Percentiles rank a stretch among this genome's conserved stretches.
Conservation (phyloP, 169 alveolate genomes). For the Plasmodium fragile region DNA sequence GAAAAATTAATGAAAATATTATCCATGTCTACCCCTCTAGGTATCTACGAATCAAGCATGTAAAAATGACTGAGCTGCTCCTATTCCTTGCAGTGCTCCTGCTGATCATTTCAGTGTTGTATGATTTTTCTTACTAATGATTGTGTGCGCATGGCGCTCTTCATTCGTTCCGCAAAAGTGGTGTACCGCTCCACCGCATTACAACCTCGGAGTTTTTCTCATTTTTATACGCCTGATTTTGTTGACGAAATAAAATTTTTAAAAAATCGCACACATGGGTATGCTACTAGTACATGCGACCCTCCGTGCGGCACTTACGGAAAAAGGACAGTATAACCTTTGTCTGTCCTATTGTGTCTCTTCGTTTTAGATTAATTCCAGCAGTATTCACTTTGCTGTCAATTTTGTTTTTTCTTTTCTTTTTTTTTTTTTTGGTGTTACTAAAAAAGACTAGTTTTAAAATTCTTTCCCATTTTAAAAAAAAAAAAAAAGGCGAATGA, state of each 20-base stretch:
- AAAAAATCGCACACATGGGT: neutral
- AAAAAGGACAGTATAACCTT: neutral
- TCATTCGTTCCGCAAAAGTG: neutral
- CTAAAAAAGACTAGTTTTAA: neutral
- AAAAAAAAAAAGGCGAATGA: neutral
- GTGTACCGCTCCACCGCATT: neutral
- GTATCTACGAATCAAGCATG: constrained; percentile 65
- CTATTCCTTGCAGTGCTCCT: constrained; percentile 26
- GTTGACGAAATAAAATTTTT: neutral
- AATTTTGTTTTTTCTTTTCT: neutral
- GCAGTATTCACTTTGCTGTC: neutral
- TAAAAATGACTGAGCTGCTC: constrained; percentile 28
- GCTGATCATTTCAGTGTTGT: constrained; percentile 18
- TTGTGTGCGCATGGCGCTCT: neutral
- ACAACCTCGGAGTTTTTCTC: neutral
- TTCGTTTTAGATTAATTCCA: neutral
- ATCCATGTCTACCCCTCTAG: constrained; percentile 64
- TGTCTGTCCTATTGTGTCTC: neutral
- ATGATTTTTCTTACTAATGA: constrained; percentile 32
- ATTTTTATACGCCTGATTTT: neutral
- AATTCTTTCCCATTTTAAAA: neutral
- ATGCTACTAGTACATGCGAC: neutral
- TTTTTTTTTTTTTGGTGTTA: neutral
- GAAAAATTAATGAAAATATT: constrained; percentile 65
- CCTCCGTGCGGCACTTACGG: neutral